These are phyloP conservation scores for Erythrophleum ivorense DNA, from an alignment of 331 rosid genomes.

Conservation along the genomic window DNA sequence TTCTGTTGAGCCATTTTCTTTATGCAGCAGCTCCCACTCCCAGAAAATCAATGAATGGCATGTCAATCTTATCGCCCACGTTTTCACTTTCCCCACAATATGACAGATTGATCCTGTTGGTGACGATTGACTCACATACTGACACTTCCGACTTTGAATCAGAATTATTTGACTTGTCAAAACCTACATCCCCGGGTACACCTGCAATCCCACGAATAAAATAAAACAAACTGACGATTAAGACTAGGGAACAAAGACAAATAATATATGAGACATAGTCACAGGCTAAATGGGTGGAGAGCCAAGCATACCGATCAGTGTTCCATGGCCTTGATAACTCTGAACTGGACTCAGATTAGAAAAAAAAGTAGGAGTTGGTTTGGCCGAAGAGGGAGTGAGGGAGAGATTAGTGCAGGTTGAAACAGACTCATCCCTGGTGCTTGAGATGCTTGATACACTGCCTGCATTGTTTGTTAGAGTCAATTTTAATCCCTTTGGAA, in stretches of 20 bases:
- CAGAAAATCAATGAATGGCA: slow-evolving; percentile 69
- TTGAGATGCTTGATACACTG: slow-evolving; percentile 56
- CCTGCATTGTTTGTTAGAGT: slow-evolving; percentile 44
- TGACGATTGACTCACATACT: slow-evolving; percentile 54
- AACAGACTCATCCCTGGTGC: slow-evolving; percentile 54
- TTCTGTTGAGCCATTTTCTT: not conserved
- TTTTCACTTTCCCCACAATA: slow-evolving; percentile 41
- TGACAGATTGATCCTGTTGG: slow-evolving; percentile 41
- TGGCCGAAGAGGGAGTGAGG: slow-evolving; percentile 45
- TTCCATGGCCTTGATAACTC: slow-evolving; percentile 33
- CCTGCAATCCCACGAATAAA: not conserved
- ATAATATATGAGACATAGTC: not conserved
- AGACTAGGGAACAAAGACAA: not conserved
- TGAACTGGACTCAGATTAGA: slow-evolving; percentile 31
- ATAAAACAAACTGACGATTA: not conserved
- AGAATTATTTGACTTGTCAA: slow-evolving; percentile 49
- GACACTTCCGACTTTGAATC: slow-evolving; percentile 65
- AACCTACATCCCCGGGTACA: not conserved
- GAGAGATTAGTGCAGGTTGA: slow-evolving; percentile 59
- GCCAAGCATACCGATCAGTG: slow-evolving; percentile 49
- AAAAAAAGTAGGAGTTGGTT: slow-evolving; percentile 6
- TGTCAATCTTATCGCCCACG: slow-evolving; percentile 25
- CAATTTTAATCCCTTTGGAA: slow-evolving; percentile 32
- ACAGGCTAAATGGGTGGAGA: not conserved
- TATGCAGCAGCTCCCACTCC: slow-evolving; percentile 63